Base-by-base conservation (phyloP, 768 basidiomycete genomes). In the Mycena rebaudengoi region DNA sequence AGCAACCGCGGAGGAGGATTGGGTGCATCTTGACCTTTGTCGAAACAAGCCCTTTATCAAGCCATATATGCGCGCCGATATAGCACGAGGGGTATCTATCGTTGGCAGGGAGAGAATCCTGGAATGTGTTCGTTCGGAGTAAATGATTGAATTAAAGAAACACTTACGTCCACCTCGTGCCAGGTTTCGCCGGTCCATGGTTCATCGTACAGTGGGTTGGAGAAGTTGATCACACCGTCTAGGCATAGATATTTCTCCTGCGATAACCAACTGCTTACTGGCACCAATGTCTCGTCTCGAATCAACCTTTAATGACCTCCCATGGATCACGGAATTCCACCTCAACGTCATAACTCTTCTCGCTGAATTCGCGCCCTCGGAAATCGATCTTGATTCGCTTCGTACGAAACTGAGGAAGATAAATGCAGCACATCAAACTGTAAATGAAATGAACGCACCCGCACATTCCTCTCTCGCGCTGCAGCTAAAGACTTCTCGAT, bases 31-130 rank as follows among this genome's bases (percentile, higher is more conserved):
- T 70, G 33, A 59, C 55, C 14, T 63, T 65, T 5, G 55, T 68
- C 8, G 67, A 60, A 44, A 71, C 70, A 10, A 54, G 53, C 3
- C 70, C 64, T 43, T 70, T 71, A 50, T 71, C 70, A 6, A 70
- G 55, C 70, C 70, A 71, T 2, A 70, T 14, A 40, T 67, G 65
- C 13, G 29, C 28, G 1, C 43, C 32, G 6, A 69, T 28, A 21
- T 55, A 69, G 41, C 69, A 70, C 14, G 56, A n/a, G 6, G 68
- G 61, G 30, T 62, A 54, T 13, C n/a, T 20, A 0, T 62, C 57
- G 30, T 41, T 28, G 14, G 13, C 26, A 16, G 50, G 52, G 32
- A 62, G 63, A 41, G 48, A 18, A 23, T 57, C 52, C 52, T 52
- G 25, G 5, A 25, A 44, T 26, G 10, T 30, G 10, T 28, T 55